Evolutionary conservation across 208 protist species (phyloP).

Genomic region (Angomonas deanei): DNA sequence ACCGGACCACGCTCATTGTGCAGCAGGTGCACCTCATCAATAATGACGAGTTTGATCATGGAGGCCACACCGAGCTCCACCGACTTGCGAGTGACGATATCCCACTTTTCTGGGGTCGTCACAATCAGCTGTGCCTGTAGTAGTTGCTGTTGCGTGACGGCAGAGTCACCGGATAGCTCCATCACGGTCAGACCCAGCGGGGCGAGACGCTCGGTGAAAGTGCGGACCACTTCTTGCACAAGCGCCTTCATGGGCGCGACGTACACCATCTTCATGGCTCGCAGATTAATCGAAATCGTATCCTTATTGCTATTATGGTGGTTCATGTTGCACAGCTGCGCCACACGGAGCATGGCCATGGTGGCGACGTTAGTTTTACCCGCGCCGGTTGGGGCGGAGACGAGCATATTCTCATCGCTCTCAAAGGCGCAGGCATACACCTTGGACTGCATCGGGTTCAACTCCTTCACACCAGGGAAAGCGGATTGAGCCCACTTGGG

Average conservation of each 20-base stretch:
- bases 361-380: slow-evolving; percentile 99
- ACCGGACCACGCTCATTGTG: slow-evolving; percentile 99
- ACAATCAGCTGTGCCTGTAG: slow-evolving; percentile 97
- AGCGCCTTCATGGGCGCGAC: slow-evolving; percentile 99
- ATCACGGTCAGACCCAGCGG: slow-evolving; percentile 92
- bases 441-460: slow-evolving; percentile 97
- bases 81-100: slow-evolving; percentile 99
- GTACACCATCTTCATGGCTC: slow-evolving; percentile 98
- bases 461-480: slow-evolving; percentile 56
- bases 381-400: slow-evolving; percentile 98
- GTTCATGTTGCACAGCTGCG: slow-evolving; percentile 17
- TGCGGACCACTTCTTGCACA: slow-evolving; percentile 98
- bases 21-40: slow-evolving; percentile 99
- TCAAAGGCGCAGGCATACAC: slow-evolving; percentile 94
- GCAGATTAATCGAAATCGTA: slow-evolving; percentile 16
- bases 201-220: slow-evolving; percentile 92
- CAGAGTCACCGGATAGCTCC: slow-evolving; percentile 98
- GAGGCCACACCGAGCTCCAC: slow-evolving; percentile 90
- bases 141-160: slow-evolving; percentile 96
- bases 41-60: slow-evolving; percentile 90
- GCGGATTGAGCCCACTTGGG: slow-evolving; percentile 57
- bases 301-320: not conserved
- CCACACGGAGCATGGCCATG: slow-evolving; percentile 95
- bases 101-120: slow-evolving; percentile 99
- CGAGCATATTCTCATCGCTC: slow-evolving; percentile 96